Conservation (phyloP, 2,329 filamentous ascomycete species). For the Stachybotrys elegans region DNA sequence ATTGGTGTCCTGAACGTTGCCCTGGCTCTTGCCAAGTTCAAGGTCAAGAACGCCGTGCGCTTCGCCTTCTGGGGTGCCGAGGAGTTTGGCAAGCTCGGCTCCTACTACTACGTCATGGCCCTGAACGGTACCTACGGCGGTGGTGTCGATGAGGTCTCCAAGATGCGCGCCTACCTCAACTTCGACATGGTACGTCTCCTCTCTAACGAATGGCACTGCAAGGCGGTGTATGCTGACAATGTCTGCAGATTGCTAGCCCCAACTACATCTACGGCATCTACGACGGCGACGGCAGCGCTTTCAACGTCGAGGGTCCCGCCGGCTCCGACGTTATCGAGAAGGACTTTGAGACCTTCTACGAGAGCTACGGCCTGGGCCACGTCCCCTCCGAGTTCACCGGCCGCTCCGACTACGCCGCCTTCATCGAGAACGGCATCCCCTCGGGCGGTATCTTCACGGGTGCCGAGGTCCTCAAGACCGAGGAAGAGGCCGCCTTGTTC, state of each 20-base stretch:
- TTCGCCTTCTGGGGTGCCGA: slow-evolving; percentile 50
- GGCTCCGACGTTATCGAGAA: slow-evolving; percentile 57
- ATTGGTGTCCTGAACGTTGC: slow-evolving; percentile 41
- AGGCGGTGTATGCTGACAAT: not conserved
- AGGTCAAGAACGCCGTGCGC: slow-evolving; percentile 42
- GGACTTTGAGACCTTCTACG: slow-evolving; percentile 53
- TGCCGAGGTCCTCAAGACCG: slow-evolving; percentile 59
- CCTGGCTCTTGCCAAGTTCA: slow-evolving; percentile 34
- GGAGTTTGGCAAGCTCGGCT: slow-evolving; percentile 45
- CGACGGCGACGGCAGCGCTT: slow-evolving; percentile 54
- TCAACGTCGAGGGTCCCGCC: slow-evolving; percentile 47
- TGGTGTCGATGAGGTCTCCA: slow-evolving; percentile 38
- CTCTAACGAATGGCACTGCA: not conserved
- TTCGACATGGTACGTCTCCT: slow-evolving; percentile 44
- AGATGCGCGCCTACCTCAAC: slow-evolving; percentile 51
- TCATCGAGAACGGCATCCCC: slow-evolving; percentile 61
- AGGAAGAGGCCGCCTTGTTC: slow-evolving; percentile 52
- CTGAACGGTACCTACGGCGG: slow-evolving; percentile 31
- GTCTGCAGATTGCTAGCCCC: slow-evolving; percentile 35
- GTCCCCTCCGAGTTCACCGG: slow-evolving; percentile 61
- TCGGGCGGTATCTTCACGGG: slow-evolving; percentile 66
- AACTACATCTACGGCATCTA: slow-evolving; percentile 53
- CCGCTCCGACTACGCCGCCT: slow-evolving; percentile 62
- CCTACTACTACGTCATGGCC: slow-evolving; percentile 40
- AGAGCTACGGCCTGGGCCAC: slow-evolving; percentile 40